Conservation (phyloP, 2,329 filamentous ascomycete genomes). For the Ophiostoma himal-ulmi region DNA sequence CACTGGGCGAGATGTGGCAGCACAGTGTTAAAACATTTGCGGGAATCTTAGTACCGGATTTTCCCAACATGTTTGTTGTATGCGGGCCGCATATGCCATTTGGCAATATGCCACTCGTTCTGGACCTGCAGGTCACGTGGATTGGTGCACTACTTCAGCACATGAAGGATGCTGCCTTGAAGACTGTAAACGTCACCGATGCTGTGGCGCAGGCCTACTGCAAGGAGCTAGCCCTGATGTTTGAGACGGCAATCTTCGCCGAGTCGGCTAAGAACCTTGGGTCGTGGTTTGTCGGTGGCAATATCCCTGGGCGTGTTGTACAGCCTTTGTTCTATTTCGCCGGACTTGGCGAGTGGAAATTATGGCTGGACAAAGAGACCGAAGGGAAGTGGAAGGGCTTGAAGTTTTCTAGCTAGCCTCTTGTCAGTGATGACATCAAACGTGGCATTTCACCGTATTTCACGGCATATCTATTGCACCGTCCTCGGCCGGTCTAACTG, state of each 20-base stretch:
- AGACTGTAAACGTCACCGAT: constrained; percentile 19
- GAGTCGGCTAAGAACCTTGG: constrained; percentile 20
- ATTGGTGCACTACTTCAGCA: constrained; percentile 20
- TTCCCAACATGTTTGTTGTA: constrained; percentile 26
- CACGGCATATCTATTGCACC: not conserved
- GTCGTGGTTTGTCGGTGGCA: constrained; percentile 27
- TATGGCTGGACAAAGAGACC: constrained; percentile 20
- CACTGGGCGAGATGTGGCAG: constrained; percentile 32
- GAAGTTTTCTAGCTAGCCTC: not conserved
- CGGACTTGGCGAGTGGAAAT: constrained; percentile 13
- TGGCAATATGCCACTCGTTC: constrained; percentile 19
- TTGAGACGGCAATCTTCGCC: constrained; percentile 18
- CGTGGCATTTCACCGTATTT: not conserved
- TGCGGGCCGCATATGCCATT: constrained; percentile 24
- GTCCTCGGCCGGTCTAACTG: not conserved
- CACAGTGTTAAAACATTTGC: constrained; percentile 30
- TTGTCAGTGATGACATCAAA: not conserved
- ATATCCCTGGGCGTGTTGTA: constrained; percentile 26
- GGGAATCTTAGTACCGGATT: constrained; percentile 25
- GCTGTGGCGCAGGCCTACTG: constrained; percentile 18
- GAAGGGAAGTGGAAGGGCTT: constrained; percentile 11
- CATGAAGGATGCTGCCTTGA: constrained; percentile 17
- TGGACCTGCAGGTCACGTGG: constrained; percentile 22
- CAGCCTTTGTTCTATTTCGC: constrained; percentile 26
- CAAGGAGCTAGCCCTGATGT: constrained; percentile 10